Percentiles rank a stretch among this genome's conserved stretches.
These are phyloP conservation scores for Oryza officinalis DNA, from an alignment of 176 grass and related monocot species.

Conservation along the genomic window DNA sequence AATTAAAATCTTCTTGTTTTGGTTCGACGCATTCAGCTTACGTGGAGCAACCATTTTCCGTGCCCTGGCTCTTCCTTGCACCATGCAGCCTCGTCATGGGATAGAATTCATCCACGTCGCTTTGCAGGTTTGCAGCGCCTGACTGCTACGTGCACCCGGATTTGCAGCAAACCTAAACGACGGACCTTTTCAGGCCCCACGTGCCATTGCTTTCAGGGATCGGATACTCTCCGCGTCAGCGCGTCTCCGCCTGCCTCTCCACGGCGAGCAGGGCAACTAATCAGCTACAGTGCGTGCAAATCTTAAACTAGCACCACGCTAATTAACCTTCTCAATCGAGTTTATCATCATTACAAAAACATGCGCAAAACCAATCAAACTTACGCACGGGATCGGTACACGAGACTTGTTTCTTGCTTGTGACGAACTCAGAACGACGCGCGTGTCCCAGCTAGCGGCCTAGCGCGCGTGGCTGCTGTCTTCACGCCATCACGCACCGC, in stretches of 20 bases:
- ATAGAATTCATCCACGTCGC: conserved; percentile 22
- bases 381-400: not conserved
- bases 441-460: not conserved
- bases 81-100: not conserved
- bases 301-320: not conserved
- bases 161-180: not conserved
- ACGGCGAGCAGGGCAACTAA: not conserved
- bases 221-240: not conserved
- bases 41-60: conserved; percentile 43
- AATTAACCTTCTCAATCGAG: not conserved
- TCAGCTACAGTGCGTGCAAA: not conserved
- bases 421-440: conserved; percentile 13
- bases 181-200: not conserved
- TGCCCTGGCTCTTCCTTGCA: not conserved
- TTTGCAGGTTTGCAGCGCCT: not conserved
- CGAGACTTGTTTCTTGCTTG: not conserved
- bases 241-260: not conserved
- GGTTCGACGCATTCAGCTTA: not conserved
- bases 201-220: conserved; percentile 38
- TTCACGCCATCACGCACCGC: conserved; percentile 48
- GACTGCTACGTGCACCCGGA: not conserved
- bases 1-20: not conserved
- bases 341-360: not conserved
- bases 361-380: not conserved
- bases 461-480: not conserved